These are phyloP conservation scores for Leucocoprinus birnbaumii DNA, from an alignment of 768 basidiomycete species.

Conservation along the genomic window DNA sequence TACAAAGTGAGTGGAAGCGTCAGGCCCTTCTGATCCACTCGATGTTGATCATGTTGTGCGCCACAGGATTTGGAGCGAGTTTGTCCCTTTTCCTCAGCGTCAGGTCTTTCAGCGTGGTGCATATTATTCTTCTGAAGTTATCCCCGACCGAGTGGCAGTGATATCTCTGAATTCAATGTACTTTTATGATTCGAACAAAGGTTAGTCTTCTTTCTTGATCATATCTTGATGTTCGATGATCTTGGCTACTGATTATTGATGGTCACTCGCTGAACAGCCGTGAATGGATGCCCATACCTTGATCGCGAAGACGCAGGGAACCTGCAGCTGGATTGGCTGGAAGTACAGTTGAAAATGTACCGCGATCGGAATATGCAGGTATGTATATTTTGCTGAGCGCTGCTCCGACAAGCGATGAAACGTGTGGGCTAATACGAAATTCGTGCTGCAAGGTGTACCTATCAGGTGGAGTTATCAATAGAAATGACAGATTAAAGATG, in stretches of 20 bases:
- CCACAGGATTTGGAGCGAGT: slow-evolving; percentile 72
- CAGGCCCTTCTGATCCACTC: slow-evolving; percentile 6
- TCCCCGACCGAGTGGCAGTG: slow-evolving; percentile 71
- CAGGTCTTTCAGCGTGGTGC: slow-evolving; percentile 88
- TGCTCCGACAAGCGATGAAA: slow-evolving; percentile 10
- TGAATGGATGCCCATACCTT: slow-evolving; percentile 65
- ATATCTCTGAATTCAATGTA: slow-evolving; percentile 90
- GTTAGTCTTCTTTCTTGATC: slow-evolving; percentile 28
- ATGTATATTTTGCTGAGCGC: too few species aligned
- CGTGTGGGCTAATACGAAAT: slow-evolving; percentile 10
- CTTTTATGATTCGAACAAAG: slow-evolving; percentile 88
- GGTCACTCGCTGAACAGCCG: slow-evolving; percentile 42
- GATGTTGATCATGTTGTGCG: slow-evolving; percentile 13
- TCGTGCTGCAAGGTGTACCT: slow-evolving; percentile 22
- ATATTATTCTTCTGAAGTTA: slow-evolving; percentile 79
- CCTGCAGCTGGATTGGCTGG: slow-evolving; percentile 86
- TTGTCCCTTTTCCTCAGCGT: slow-evolving; percentile 75
- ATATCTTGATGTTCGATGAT: slow-evolving; percentile 13
- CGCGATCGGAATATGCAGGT: slow-evolving; percentile 74
- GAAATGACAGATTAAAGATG: slow-evolving; percentile 37
- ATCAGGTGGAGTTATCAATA: slow-evolving; percentile 25
- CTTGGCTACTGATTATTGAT: slow-evolving; percentile 1
- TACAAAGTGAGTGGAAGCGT: slow-evolving; percentile 48
- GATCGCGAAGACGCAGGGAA: slow-evolving; percentile 82
- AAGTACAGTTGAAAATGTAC: slow-evolving; percentile 73